phyloP scores from a whole-genome alignment of 805 yeast genomes.

The Cyberlindnera xylosilytica region DNA sequence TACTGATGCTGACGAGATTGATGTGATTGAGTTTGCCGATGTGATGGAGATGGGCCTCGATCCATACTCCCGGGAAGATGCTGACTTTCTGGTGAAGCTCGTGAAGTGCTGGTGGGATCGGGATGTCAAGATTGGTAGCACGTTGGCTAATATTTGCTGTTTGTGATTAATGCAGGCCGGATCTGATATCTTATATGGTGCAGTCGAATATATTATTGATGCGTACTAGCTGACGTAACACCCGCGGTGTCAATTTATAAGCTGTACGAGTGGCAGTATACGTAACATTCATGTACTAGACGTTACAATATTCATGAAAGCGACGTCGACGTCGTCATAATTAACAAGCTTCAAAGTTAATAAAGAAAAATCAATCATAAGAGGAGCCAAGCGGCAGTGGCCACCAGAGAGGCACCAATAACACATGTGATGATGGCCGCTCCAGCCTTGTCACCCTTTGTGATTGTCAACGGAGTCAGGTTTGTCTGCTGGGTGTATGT shows the following conservation, averaged over 20 bases:
- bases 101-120: slow-evolving; percentile 46
- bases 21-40: slow-evolving; percentile 41
- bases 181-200: no score
- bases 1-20: slow-evolving; percentile 10
- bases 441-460: slow-evolving; percentile 52
- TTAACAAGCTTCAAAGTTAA: no score
- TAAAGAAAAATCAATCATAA: no score
- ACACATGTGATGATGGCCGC: slow-evolving; percentile 64
- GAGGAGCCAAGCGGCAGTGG: slow-evolving; percentile 39
- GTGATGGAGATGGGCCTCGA: slow-evolving; percentile 57
- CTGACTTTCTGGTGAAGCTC: slow-evolving; percentile 41
- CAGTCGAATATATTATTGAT: no score
- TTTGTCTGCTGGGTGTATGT: slow-evolving; percentile 35
- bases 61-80: slow-evolving; percentile 45
- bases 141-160: slow-evolving; percentile 34
- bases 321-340: no score
- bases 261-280: no score
- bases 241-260: no score
- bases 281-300: no score
- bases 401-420: slow-evolving; percentile 40
- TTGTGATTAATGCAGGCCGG: slow-evolving; percentile 5
- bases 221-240: no score
- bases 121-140: slow-evolving; percentile 39
- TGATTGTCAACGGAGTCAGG: slow-evolving; percentile 36
- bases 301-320: no score